A percentile compares a stretch with the other conserved stretches of the same genome.
phyloP scores from a whole-genome alignment of 2,329 filamentous ascomycete species.

The Aaosphaeria pasadenensis region DNA sequence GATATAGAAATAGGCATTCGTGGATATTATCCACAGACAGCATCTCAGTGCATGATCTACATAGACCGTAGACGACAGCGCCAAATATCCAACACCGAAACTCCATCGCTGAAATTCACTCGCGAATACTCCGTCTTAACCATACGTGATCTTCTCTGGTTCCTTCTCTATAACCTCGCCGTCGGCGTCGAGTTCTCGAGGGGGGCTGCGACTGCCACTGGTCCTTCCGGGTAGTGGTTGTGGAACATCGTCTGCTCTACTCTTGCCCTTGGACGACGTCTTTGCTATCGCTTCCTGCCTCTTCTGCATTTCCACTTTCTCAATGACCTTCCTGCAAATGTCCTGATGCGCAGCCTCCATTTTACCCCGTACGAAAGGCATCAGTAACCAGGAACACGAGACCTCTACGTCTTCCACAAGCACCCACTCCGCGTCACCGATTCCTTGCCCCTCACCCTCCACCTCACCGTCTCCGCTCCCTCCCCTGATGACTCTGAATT shows the following conservation, averaged over 20 bases:
- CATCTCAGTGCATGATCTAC: no score
- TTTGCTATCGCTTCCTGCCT: conserved; percentile 13
- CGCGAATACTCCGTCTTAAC: no score
- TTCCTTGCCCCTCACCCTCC: conserved; percentile 28
- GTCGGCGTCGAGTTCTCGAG: no score
- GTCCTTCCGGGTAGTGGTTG: no score
- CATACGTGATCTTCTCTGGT: no score
- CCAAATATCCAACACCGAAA: no score
- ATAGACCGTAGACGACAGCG: no score
- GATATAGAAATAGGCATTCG: no score
- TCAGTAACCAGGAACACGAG: conserved; percentile 31
- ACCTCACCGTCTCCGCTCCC: conserved; percentile 22
- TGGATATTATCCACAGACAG: no score
- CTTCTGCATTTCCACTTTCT: conserved; percentile 26
- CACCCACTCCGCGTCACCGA: conserved; percentile 31
- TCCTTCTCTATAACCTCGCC: no score
- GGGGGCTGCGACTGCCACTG: no score
- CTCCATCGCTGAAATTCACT: no score
- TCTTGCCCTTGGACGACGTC: conserved; percentile 15
- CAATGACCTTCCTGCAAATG: conserved; percentile 31
- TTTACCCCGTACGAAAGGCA: conserved; percentile 33
- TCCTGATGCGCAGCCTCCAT: conserved; percentile 32
- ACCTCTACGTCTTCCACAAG: conserved; percentile 36
- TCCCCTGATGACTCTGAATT: conserved; percentile 28
- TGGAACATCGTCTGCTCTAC: background rate